These are phyloP conservation scores for Bonnemaisonia californica DNA, from an alignment of 31 red algal species.

Conservation along the genomic window DNA sequence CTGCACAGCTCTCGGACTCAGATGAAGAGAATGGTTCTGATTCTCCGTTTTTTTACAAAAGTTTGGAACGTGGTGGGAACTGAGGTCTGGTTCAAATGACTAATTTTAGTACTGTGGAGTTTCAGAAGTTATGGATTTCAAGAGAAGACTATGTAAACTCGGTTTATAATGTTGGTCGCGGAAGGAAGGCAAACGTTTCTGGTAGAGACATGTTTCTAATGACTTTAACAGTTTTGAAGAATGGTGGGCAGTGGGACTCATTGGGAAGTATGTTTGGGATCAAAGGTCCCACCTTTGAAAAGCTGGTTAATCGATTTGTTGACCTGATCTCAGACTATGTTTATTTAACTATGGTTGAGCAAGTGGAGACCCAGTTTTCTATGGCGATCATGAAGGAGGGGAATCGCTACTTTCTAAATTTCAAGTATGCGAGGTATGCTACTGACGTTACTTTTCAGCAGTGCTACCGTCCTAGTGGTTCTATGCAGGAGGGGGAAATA, in stretches of 20 bases:
- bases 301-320: conserved; percentile 6
- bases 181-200: not conserved
- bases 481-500: conserved; percentile 8
- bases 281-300: conserved; percentile 9
- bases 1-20: too few species aligned
- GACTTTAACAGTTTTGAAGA: conserved; percentile 8
- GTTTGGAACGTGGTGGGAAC: too few species aligned
- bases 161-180: not conserved
- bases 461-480: not conserved
- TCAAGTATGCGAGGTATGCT: conserved; percentile 2
- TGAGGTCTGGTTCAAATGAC: too few species aligned
- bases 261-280: conserved; percentile 4
- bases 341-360: not conserved
- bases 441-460: conserved; percentile 40
- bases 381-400: not conserved
- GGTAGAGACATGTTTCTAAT: conserved; percentile 25
- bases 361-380: not conserved
- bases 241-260: not conserved
- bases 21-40: too few species aligned
- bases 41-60: too few species aligned
- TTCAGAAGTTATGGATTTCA: not conserved
- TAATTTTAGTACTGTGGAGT: not conserved
- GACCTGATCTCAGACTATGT: not conserved
- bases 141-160: not conserved
- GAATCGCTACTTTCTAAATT: conserved; percentile 4